phyloP scores from a whole-genome alignment of 768 basidiomycete genomes.

The Xerocomellus intermedius region DNA sequence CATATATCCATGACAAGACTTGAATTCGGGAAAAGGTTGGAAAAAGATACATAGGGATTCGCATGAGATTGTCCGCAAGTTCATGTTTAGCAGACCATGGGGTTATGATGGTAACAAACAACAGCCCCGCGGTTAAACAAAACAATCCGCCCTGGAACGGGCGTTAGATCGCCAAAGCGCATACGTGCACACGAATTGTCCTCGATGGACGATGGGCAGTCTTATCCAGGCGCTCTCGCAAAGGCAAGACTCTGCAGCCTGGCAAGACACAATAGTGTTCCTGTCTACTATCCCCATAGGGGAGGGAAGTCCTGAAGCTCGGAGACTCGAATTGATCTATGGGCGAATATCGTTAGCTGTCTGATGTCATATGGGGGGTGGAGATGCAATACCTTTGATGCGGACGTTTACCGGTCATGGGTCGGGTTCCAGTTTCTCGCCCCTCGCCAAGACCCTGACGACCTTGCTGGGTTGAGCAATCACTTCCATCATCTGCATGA shows the following conservation, averaged over 20 bases:
- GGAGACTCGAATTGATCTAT: conserved; percentile 15
- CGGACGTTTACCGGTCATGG: conserved; percentile 12
- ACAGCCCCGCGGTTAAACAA: conserved; percentile 20
- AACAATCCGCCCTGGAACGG: conserved; percentile 19
- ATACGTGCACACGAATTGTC: conserved; percentile 26
- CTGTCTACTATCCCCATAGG: conserved; percentile 20
- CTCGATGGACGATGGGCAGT: conserved; percentile 20
- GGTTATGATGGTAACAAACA: conserved; percentile 14
- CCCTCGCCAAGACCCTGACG: conserved; percentile 77
- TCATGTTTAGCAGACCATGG: conserved; percentile 9
- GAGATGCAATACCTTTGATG: conserved; percentile 12
- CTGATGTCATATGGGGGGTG: neutral
- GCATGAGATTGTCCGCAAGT: conserved; percentile 29
- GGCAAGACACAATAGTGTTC: conserved; percentile 21
- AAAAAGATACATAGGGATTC: conserved; percentile 27
- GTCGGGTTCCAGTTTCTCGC: conserved; percentile 74
- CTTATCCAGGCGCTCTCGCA: conserved; percentile 19
- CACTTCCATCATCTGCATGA: conserved; percentile 81
- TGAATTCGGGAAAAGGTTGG: conserved; percentile 5
- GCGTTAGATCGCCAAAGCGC: conserved; percentile 20
- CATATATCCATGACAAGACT: conserved; percentile 11
- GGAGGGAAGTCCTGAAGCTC: conserved; percentile 18
- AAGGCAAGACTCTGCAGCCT: conserved; percentile 24
- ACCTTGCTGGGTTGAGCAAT: conserved; percentile 71
- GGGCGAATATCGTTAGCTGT: neutral